These are phyloP conservation scores for Amanita pallidorosea DNA, from an alignment of 768 basidiomycete genomes.

Conservation along the genomic window DNA sequence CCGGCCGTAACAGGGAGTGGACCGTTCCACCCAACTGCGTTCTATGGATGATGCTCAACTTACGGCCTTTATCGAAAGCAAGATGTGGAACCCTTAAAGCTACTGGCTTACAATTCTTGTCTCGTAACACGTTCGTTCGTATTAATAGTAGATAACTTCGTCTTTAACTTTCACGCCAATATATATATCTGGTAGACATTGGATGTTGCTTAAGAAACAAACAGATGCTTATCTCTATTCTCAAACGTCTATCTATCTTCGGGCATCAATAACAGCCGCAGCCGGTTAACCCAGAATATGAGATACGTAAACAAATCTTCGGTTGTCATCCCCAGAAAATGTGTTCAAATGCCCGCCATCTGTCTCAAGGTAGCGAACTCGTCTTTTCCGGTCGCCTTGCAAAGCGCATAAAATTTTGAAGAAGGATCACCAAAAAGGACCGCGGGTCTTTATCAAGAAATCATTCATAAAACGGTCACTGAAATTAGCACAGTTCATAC, in stretches of 20 bases:
- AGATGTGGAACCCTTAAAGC: conserved; percentile 62
- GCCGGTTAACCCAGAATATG: no score
- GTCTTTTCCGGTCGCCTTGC: conserved; percentile 62
- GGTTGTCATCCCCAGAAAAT: no score
- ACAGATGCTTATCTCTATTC: no score
- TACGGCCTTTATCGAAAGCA: conserved; percentile 38
- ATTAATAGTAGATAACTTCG: neutral
- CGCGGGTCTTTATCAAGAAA: conserved; percentile 28
- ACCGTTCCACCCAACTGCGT: conserved; percentile 42
- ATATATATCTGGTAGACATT: no score
- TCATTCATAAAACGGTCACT: neutral
- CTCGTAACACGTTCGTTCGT: neutral
- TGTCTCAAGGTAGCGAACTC: conserved; percentile 62
- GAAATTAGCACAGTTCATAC: conserved; percentile 15
- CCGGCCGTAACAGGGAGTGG: conserved; percentile 33
- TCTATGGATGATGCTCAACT: conserved; percentile 46
- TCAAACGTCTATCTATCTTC: no score
- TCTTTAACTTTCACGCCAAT: no score
- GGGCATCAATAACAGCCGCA: no score
- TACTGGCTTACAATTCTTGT: conserved; percentile 1
- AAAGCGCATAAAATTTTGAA: conserved; percentile 58
- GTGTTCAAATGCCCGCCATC: conserved; percentile 35
- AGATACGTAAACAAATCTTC: no score
- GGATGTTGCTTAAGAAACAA: no score
- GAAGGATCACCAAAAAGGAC: conserved; percentile 40